Base-by-base conservation (phyloP, 305 asterid species). In the Fraxinus sp. region DNA sequence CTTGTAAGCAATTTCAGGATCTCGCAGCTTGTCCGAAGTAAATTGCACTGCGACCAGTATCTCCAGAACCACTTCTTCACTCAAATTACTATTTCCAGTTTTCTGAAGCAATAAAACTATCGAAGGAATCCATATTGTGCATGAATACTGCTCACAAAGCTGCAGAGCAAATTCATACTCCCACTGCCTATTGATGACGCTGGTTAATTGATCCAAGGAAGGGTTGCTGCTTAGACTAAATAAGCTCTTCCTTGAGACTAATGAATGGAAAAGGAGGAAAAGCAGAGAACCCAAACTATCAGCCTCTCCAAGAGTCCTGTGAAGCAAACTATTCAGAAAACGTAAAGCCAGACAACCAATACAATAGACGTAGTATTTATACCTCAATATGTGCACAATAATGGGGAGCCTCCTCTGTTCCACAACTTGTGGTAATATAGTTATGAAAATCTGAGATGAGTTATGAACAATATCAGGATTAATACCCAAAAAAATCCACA, bases 41-140 rank as follows among this genome's bases (percentile, higher is more conserved):
- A 92, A 92, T 78, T 84, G 91, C 91, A 88, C 84, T 4, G 92
- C 87, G 62, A 93, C 95, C 78, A 89, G 83, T 79, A 90, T 86
- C 71, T 87, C 94, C 90, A 88, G 82, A 77, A 86, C 89, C 73
- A 85, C 88, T 41, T 86, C 91, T 83, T 84, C 91, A 81, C 80
- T 86, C 84, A 85, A 84, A 75, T 86, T 77, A 52, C 86, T 79
- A 57, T 37, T 86, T 85, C 87, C 89, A 37, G 92, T 87, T 86
- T 88, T 91, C 86, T 90, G 90, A 80, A 95, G 97, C 80, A 89
- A 87, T 77, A 84, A 37, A 79, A 89, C 87, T 57, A 94, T 87
- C 68, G 99, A 92, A 70, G 92, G 95, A 84, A 95, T 94, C 97
- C 97, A 92, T 74, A 88, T 89, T 35, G 89, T 87, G 91, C 98